Percentiles rank a stretch among this genome's conserved stretches.
Conservation (phyloP, 306 rosid genomes). For the Acmispon strigosus region DNA sequence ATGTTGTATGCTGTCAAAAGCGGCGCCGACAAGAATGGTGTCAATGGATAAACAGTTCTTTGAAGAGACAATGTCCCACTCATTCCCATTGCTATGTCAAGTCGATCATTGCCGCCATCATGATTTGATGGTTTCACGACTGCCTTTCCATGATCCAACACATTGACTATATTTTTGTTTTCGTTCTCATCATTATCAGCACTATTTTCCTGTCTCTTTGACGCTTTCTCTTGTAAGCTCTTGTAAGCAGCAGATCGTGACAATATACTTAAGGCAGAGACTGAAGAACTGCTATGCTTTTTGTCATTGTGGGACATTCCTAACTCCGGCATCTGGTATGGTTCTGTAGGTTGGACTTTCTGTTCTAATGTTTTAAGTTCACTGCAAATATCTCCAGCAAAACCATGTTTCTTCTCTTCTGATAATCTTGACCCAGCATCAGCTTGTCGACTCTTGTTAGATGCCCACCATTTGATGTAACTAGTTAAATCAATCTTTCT, state of each 20-base stretch:
- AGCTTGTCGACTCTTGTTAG: constrained; percentile 60
- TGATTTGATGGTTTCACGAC: constrained; percentile 62
- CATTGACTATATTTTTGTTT: constrained; percentile 63
- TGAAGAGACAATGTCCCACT: constrained; percentile 74
- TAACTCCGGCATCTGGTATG: constrained; percentile 86
- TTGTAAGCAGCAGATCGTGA: constrained; percentile 89
- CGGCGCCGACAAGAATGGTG: constrained; percentile 82
- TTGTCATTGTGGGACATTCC: constrained; percentile 49
- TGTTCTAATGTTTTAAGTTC: constrained; percentile 78
- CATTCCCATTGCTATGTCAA: constrained; percentile 60
- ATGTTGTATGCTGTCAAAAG: constrained; percentile 68
- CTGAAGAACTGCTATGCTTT: constrained; percentile 46
- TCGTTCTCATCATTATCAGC: constrained; percentile 72
- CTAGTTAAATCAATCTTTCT: constrained; percentile 84
- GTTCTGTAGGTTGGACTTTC: constrained; percentile 64
- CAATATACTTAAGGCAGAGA: constrained; percentile 84
- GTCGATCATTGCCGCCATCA: constrained; percentile 41
- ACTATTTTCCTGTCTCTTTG: constrained; percentile 50
- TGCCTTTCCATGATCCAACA: constrained; percentile 80
- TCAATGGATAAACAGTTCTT: constrained; percentile 66
- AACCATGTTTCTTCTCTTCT: constrained; percentile 59
- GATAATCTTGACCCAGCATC: constrained; percentile 52
- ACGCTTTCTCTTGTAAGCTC: constrained; percentile 81
- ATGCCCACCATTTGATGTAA: constrained; percentile 93
- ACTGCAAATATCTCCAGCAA: constrained; percentile 56